These are phyloP conservation scores for Mycena alexandri DNA, from an alignment of 768 basidiomycete genomes.

Conservation along the genomic window DNA sequence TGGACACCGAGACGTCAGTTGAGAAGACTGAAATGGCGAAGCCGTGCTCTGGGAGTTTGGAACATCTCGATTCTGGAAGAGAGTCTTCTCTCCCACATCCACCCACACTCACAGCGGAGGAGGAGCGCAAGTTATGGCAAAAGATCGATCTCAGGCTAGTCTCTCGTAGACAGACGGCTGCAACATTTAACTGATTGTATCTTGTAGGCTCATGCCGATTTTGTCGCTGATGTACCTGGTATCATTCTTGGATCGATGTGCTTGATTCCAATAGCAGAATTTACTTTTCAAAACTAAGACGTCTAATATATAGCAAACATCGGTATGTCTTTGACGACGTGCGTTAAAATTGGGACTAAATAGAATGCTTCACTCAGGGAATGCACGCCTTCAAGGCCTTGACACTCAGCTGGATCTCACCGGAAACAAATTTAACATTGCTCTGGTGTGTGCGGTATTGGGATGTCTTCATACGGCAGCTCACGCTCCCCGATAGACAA, in stretches of 20 bases:
- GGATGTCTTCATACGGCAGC: background rate
- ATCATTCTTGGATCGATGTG: slow-evolving; percentile 62
- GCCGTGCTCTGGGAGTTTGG: too few species aligned
- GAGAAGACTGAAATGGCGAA: too few species aligned
- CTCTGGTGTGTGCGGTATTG: slow-evolving; percentile 56
- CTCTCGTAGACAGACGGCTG: too few species aligned
- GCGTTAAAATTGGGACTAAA: background rate
- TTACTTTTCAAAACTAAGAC: background rate
- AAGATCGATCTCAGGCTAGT: slow-evolving; percentile 64
- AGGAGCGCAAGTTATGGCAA: slow-evolving; percentile 67
- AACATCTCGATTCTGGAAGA: slow-evolving; percentile 58
- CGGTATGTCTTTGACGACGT: slow-evolving; percentile 47
- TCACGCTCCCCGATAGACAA: slow-evolving; percentile 57
- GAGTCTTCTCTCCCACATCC: slow-evolving; percentile 61
- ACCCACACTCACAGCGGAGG: slow-evolving; percentile 57
- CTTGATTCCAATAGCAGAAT: too few species aligned
- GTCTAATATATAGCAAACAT: slow-evolving; percentile 61
- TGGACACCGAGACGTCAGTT: too few species aligned
- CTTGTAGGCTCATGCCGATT: slow-evolving; percentile 61
- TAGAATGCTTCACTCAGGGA: slow-evolving; percentile 54
- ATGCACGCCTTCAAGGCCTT: slow-evolving; percentile 77
- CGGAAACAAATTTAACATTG: slow-evolving; percentile 74
- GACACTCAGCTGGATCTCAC: slow-evolving; percentile 65
- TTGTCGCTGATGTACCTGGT: slow-evolving; percentile 71
- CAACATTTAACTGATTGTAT: too few species aligned